Evolutionary conservation across 2,329 filamentous ascomycete genomes (phyloP), one percentile per base, ranked within the genome.

Genomic region (Cercospora janseana): DNA sequence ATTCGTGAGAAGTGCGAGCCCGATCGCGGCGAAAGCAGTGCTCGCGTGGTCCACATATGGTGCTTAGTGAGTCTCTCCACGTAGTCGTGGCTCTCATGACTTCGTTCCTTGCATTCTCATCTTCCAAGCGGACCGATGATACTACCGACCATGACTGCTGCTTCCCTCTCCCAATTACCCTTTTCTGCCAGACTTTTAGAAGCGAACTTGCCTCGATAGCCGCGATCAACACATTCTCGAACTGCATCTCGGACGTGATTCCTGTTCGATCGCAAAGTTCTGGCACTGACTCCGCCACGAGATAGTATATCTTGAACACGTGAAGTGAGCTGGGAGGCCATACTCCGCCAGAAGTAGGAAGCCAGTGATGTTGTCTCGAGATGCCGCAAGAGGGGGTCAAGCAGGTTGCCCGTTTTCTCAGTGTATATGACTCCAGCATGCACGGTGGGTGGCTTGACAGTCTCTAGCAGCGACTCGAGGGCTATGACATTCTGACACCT

Each of bases 401-500:
- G 76, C 32, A 96, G 78, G 50, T 80, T 80, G 21, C 63, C 49
- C 21, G 66, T 63, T 15, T 51, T 29, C 5, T 46, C 16, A 4
- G 37, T 34, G 4, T 46, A 45, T 26, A 21, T 51, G 4, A 92
- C 66, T 1, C 88, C 72, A 0, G 88, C 85, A 62, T 95, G 88
- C 3, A 16, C 24, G 0, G 68, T 34, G 0, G 89, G 87, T 0
- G 85, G 75, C 58, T 82, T 85, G 2, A 81, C 84, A 3, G 76
- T 74, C 42, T 82, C 81, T 5, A 97, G 80, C 2, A 96, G 79
- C 1, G 83, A 75, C 71, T 95, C 89, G 2, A 97, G 74, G 0
- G 89, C 88, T n/a, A 95, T 83, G 29, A 97, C 82, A 63, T 94
- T 95, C 66, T 95, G 91, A 65, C 92, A 96, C 37, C 88, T 80